Percentiles rank a stretch among this genome's conserved stretches.
These are phyloP conservation scores for Epipyxis sp. DNA, from an alignment of 108 stramenopile species.

Conservation along the genomic window DNA sequence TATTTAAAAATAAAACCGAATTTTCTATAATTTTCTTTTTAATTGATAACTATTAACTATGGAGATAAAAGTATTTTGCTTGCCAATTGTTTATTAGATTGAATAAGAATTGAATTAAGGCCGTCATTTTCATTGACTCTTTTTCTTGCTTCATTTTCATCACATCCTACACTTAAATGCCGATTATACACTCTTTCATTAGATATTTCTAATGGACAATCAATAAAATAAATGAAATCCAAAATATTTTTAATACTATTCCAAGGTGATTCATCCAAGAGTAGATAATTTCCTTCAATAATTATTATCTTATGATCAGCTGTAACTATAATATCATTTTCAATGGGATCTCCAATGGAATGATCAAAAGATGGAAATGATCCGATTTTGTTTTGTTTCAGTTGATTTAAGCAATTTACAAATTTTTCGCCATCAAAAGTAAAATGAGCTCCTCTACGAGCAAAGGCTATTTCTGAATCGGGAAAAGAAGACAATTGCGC, in stretches of 20 bases:
- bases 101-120: neutral
- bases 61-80: too few relatives aligned
- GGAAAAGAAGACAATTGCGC: conserved; percentile 37
- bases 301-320: conserved; percentile 37
- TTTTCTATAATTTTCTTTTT: too few relatives aligned
- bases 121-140: neutral
- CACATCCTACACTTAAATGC: neutral
- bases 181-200: neutral
- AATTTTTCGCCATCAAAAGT: conserved; percentile 47
- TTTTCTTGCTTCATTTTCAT: neutral
- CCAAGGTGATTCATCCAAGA: conserved; percentile 36
- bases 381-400: conserved; percentile 31
- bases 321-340: conserved; percentile 35
- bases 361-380: conserved; percentile 50
- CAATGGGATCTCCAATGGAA: conserved; percentile 46
- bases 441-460: conserved; percentile 45
- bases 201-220: neutral
- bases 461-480: conserved; percentile 28
- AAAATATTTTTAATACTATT: neutral
- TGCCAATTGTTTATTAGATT: too few relatives aligned
- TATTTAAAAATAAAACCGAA: too few relatives aligned
- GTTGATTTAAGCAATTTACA: neutral
- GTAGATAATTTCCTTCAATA: conserved; percentile 52
- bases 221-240: neutral
- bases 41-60: too few relatives aligned